phyloP scores from a whole-genome alignment of 495 filamentous ascomycete species.

The Aspergillus homomorphus region DNA sequence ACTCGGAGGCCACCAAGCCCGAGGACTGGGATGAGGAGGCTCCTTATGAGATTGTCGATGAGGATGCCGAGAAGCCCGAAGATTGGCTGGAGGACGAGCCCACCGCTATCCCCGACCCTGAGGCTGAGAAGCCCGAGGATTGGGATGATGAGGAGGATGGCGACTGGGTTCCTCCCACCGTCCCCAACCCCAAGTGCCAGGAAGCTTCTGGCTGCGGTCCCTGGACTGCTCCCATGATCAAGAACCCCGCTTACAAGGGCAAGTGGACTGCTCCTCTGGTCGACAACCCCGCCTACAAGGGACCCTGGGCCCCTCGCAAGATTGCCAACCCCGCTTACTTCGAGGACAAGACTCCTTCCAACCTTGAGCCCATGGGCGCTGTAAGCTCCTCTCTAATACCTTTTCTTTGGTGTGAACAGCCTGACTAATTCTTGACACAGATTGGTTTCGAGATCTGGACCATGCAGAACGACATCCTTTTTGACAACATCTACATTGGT shows the following conservation, averaged over 20 bases:
- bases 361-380: constrained; percentile 97
- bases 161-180: constrained; percentile 92
- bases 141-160: constrained; percentile 99
- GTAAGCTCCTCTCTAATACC: constrained; percentile 50
- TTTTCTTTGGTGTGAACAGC: not conserved
- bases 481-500: constrained; percentile 99
- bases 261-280: constrained; percentile 93
- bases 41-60: constrained; percentile 90
- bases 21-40: constrained; percentile 99
- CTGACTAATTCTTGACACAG: constrained; percentile 35
- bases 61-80: constrained; percentile 85
- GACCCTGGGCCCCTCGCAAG: constrained; percentile 89
- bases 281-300: constrained; percentile 99
- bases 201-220: constrained; percentile 91
- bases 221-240: constrained; percentile 89
- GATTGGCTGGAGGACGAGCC: constrained; percentile 97
- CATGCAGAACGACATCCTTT: constrained; percentile 98
- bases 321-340: constrained; percentile 96
- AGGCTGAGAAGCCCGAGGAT: constrained; percentile 97
- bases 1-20: constrained; percentile 93
- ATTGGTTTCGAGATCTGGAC: constrained; percentile 99
- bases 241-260: constrained; percentile 98
- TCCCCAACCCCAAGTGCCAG: constrained; percentile 93
- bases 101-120: constrained; percentile 81
- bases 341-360: constrained; percentile 95